Base-by-base conservation (phyloP, 306 rosid genomes). In the Crataegus laevigata region DNA sequence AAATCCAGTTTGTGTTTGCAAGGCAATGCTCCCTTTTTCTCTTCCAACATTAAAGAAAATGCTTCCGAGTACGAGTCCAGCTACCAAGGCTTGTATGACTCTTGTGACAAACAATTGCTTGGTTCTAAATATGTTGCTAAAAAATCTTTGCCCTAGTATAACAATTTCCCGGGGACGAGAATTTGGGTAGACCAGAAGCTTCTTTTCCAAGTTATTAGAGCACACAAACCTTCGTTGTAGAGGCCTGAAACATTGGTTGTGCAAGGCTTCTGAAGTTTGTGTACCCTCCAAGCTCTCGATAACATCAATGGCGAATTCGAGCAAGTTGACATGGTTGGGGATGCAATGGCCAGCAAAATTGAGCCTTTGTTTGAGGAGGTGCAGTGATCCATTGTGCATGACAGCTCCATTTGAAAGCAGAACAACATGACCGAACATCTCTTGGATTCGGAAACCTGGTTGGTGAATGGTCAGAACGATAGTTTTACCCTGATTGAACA, bases 381-480 rank as follows among this genome's bases (percentile, higher is more conserved):
- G 78, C 85, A 94, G 11, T 9, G 98, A 78, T 55, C 97, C 98
- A 55, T 86, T 84, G 81, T 94, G 98, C 82, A 82, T 82, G 71
- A 91, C 88, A 58, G 85, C 73, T 72, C 96, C 98, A 75, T 81
- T 88, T 1, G 98, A 88, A 34, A 94, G 90, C 80, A 94, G 83
- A 77, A 91, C 58, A 60, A 94, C 67, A 52, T 81, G 87, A 81
- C 88, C 89, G 17, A 94, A 63, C 21, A 83, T 88, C 85, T 94
- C 93, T 22, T 91, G 67, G 81, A 94, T 91, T 73, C 98, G 89
- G 71, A 88, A 91, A 68, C 98, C 91, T 2, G 98, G 98, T 82
- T 94, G 98, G 79, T 94, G 98, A 79, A 94, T 88, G 45, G 98
- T 94, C 75, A 94, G 58, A 75, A 94, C 73, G 75, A 91, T 81